Evolutionary conservation across 176 grass and related monocot species (phyloP), one percentile per base, ranked within the genome.

Genomic region (Saccharum officinarum): DNA sequence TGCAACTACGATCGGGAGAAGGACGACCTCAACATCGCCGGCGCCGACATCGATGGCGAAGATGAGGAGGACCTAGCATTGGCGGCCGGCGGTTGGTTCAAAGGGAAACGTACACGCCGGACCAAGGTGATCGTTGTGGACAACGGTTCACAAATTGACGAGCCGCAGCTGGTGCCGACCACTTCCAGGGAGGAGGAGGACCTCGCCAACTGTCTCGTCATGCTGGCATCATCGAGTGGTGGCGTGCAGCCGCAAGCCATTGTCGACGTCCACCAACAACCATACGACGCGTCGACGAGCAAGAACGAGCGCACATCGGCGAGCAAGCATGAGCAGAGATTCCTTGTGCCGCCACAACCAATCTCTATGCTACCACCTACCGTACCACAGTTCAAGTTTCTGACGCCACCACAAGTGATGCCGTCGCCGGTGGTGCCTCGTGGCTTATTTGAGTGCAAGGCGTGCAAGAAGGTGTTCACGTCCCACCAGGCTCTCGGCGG

Each of bases 401-500:
- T 60, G 2, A 16, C 82, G 28, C 77, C 82, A 36, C 62, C 60
- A 1, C 83, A 76, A 23, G 15, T 82, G 69, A 63, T 81, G 11
- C 77, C 67, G 8, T 82, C 86, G 13, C 67, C 86, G 5, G 3
- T 64, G 2, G 60, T 84, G n/a, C 68, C 85, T 10, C 85, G 88
- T 22, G 90, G 92, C 6, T 22, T 93, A 85, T 98, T 94, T 31
- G 86, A 95, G 67, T 95, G 93, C 88, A 95, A 94, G 49, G 89
- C 92, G 16, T 95, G 95, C 77, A 95, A 94, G 71, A 98, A 95
- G 77, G 89, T 95, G 13, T 98, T 98, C 84, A 89, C 71, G 18
- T 95, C 96, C 6, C 89, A 95, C 65, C 96, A 94, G 63, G 96
- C 96, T 5, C 91, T 98, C 7, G 96, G 96, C 20, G 96, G 96